phyloP scores from a whole-genome alignment of 768 basidiomycete genomes.

The Exidia glandulosa region DNA sequence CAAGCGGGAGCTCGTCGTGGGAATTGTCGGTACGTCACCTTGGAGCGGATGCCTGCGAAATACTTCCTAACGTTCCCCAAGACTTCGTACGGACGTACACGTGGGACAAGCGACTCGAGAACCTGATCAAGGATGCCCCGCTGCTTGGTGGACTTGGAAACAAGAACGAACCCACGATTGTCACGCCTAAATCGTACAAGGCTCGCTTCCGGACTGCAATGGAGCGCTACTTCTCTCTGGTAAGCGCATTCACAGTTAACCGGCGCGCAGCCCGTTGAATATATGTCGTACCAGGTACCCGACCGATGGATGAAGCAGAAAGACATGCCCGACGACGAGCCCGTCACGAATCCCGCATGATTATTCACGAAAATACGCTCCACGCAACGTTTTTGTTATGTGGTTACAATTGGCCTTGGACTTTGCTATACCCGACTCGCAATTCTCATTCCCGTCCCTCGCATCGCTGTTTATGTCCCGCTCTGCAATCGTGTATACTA shows the following conservation, averaged over 20 bases:
- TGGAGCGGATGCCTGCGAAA: not conserved
- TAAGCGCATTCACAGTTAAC: slow-evolving; percentile 22
- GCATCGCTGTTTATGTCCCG: too few species aligned
- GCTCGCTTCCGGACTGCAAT: slow-evolving; percentile 78
- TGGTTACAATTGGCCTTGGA: too few species aligned
- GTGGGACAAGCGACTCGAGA: slow-evolving; percentile 98
- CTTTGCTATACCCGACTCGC: too few species aligned
- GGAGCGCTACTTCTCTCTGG: slow-evolving; percentile 84
- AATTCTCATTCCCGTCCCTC: too few species aligned
- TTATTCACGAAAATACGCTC: too few species aligned
- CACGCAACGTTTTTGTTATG: too few species aligned
- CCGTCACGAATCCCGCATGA: too few species aligned
- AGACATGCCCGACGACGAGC: not conserved
- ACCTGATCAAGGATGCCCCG: slow-evolving; percentile 92
- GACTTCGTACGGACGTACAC: slow-evolving; percentile 95
- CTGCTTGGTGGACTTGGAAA: slow-evolving; percentile 71
- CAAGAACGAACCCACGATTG: slow-evolving; percentile 89
- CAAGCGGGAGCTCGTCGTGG: slow-evolving; percentile 85
- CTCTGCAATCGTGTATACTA: too few species aligned
- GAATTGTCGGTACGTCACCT: slow-evolving; percentile 79
- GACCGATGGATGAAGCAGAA: slow-evolving; percentile 84
- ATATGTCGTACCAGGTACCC: slow-evolving; percentile 44
- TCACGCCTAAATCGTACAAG: slow-evolving; percentile 90
- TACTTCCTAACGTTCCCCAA: slow-evolving; percentile 19
- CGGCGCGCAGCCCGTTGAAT: not conserved